These are phyloP conservation scores for Tolypocladium endophyticum DNA, from an alignment of 2,329 filamentous ascomycete genomes.

Conservation along the genomic window DNA sequence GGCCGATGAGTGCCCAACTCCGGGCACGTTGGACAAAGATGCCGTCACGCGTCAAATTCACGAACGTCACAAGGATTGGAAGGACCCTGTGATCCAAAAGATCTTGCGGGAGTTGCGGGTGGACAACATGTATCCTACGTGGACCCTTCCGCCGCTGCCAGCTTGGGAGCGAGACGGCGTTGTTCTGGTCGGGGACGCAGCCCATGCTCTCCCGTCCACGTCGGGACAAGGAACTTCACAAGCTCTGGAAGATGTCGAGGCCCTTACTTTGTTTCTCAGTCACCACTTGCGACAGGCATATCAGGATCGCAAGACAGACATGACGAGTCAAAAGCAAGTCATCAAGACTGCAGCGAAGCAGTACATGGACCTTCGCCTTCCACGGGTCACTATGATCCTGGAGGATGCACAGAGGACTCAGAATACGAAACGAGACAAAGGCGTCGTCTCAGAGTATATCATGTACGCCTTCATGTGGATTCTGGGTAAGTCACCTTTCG, in stretches of 20 bases:
- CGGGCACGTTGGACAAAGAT: conserved; percentile 6
- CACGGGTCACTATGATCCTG: conserved; percentile 8
- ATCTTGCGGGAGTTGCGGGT: conserved; percentile 3
- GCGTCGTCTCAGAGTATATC: conserved; percentile 5
- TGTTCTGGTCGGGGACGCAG: conserved; percentile 11
- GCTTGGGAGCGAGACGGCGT: conserved; percentile 11
- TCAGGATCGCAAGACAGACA: background rate
- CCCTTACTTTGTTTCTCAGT: conserved; percentile 7
- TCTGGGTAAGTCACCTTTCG: conserved; percentile 4
- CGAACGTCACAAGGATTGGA: conserved; percentile 8
- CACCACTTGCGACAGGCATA: conserved; percentile 6
- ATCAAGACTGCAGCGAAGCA: conserved; percentile 8
- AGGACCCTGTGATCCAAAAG: conserved; percentile 9
- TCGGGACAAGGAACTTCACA: conserved; percentile 11
- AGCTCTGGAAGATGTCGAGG: conserved; percentile 10
- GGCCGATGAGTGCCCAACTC: conserved; percentile 6
- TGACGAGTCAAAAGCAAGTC: conserved; percentile 2
- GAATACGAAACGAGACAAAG: conserved; percentile 9
- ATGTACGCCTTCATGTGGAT: conserved; percentile 10
- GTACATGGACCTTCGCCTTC: conserved; percentile 9
- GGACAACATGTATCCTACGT: conserved; percentile 11
- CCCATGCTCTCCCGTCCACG: conserved; percentile 10
- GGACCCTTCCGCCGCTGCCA: conserved; percentile 9
- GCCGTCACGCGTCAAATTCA: conserved; percentile 8
- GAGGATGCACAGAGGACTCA: conserved; percentile 5